Evolutionary conservation across 352 stramenopile genomes (phyloP).

Genomic region (Phytophthora brassicae): DNA sequence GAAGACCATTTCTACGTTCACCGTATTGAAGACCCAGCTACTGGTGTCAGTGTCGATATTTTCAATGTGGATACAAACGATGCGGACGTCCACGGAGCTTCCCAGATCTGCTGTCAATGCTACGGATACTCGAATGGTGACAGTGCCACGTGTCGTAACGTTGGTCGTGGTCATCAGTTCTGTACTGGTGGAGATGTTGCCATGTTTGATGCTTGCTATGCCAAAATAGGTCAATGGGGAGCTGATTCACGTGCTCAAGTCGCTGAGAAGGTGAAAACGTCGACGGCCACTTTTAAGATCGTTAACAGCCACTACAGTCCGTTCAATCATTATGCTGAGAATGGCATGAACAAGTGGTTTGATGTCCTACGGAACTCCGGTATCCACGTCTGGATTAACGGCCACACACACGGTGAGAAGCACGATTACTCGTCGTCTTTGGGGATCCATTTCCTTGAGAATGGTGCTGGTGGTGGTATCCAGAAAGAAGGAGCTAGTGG

Average conservation of each 20-base stretch:
- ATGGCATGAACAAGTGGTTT: conserved; percentile 24
- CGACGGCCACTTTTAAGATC: conserved; percentile 30
- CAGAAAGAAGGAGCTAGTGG: conserved; percentile 15
- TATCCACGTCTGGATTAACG: conserved; percentile 20
- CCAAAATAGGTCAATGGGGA: conserved; percentile 13
- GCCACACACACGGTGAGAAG: conserved; percentile 34
- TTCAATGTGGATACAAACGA: conserved; percentile 27
- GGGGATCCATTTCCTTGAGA: conserved; percentile 20
- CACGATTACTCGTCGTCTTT: conserved; percentile 29
- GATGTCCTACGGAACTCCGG: conserved; percentile 7
- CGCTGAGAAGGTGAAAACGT: not conserved
- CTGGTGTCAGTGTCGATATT: conserved; percentile 21
- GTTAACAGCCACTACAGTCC: conserved; percentile 26
- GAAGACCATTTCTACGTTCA: conserved; percentile 22
- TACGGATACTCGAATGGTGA: conserved; percentile 22
- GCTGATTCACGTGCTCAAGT: conserved; percentile 11
- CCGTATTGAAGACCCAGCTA: conserved; percentile 8
- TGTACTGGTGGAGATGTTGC: conserved; percentile 16
- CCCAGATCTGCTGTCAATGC: conserved; percentile 22
- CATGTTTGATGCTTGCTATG: conserved; percentile 18
- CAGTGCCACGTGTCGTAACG: not conserved
- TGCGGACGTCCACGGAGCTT: conserved; percentile 8
- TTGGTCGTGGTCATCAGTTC: conserved; percentile 12
- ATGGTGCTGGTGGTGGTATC: conserved; percentile 19
- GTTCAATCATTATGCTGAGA: conserved; percentile 16